Evolutionary conservation across 352 stramenopile genomes (phyloP), one percentile per base, ranked within the genome.

Genomic region (Phytopythium mirpurense): DNA sequence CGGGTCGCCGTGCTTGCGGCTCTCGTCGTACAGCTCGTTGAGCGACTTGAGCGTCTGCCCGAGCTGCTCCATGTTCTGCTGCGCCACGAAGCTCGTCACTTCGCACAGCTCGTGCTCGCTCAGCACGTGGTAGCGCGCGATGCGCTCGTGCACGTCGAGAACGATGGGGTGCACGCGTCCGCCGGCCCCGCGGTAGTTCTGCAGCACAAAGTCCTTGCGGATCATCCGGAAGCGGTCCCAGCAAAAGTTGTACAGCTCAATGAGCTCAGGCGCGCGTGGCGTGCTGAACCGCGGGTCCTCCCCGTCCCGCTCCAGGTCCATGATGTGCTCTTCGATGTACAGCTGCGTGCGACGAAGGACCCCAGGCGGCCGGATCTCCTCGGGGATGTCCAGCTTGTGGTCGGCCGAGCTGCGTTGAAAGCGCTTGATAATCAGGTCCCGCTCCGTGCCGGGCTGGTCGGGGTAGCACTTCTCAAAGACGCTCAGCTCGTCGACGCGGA

Each of bases 141-240:
- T 97, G 29, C 95, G 84, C 65, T 98, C 95, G 52, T 98, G 92
- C 38, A 97, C 93, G 38, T 97, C 83, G 19, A 98, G 74, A 16
- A 78, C 93, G 27, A 96, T 92, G 9, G 89, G 90, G 56, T 98
- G 88, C 21, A 95, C 95, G 43, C 90, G 86, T 18, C 95, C 95
- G 16, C 93, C 93, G 34, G 79, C 83, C 27, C 86, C 95, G 40
- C 95, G 92, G 56, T 98, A 98, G 67, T 98, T 98, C 59, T 98
- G 94, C 12, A 98, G 68, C 24, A 97, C 93, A 47, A 98, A 98
- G 57, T 98, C 95, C 56, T 98, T 98, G 37, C 93, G 88, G 59
- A 98, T 93, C 93, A 98, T 98, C 34, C 93, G 83, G 48, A 89
- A 97, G 10, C 95, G 78, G 69, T 98, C 90, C 93, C 93, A 98